Evolutionary conservation across 352 stramenopile species (phyloP), one percentile per base, ranked within the genome.

Genomic region (Phytophthora citricola): DNA sequence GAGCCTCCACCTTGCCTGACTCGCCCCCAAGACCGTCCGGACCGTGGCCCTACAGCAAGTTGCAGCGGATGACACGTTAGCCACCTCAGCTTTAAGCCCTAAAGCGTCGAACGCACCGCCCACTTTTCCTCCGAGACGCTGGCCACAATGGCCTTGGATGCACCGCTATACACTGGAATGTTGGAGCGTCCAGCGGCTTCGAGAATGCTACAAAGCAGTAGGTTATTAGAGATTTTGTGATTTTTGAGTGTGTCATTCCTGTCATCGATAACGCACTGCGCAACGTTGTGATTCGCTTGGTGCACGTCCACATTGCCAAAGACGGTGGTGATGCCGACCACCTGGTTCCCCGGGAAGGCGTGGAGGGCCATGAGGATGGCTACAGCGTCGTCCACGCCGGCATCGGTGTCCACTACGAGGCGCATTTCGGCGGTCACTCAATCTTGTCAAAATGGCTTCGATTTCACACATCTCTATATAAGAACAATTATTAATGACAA

Each of bases 241-340:
- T 24, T 4, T 22, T 3, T 51, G 26, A 51, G 7, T 41, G 4
- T 17, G 20, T 58, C 26, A 43, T 45, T 49, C 38, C 22, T 6
- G 0, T 52, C 17, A 4, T 46, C 40, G 27, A 52, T 5, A 22
- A 82, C 81, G 54, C 63, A 95, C 87, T 93, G 80, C 26, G 73
- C 72, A 14, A 92, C 79, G 69, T 95, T 95, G 76, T 95, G 85
- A 64, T 86, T 89, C 49, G 84, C 85, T 70, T 94, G 87, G 49
- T 85, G 81, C 44, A 95, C 47, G 53, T 91, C 76, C 36, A 95
- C 87, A 63, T 95, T 95, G 46, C 87, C 87, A 36, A 93, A 94
- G 58, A 95, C 82, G 15, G 87, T 93, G 39, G 85, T 94, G 68
- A 94, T 73, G 32, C 72, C 83, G 48, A 90, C 75, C 3, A 94